These are phyloP conservation scores for Colletotrichum sp. DNA, from an alignment of 2,329 filamentous ascomycete species.

Conservation along the genomic window DNA sequence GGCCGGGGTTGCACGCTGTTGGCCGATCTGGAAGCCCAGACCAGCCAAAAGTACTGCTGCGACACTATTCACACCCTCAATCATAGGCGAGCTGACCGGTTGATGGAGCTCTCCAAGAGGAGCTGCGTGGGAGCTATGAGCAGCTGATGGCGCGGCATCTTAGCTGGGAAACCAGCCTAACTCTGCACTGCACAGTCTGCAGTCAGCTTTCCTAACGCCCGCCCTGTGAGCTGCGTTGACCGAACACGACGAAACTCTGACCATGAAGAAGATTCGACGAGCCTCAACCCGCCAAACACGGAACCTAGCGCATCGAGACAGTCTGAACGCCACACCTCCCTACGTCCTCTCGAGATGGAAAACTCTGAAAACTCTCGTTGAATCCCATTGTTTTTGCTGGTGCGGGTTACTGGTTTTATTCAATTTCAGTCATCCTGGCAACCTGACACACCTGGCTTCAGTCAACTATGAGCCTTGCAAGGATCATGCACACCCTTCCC, in stretches of 20 bases:
- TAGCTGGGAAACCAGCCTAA: background rate
- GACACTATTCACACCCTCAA: background rate
- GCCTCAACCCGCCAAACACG: background rate
- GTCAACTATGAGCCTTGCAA: background rate
- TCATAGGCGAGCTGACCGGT: background rate
- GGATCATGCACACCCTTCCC: background rate
- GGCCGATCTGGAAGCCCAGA: slow-evolving; percentile 3
- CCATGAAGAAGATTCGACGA: background rate
- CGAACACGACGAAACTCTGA: background rate
- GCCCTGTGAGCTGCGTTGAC: background rate
- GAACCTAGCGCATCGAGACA: background rate
- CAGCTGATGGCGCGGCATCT: background rate
- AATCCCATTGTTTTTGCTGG: background rate
- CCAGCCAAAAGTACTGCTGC: background rate
- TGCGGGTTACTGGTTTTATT: background rate
- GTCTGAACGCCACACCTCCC: background rate
- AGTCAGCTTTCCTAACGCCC: background rate
- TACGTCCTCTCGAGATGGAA: background rate
- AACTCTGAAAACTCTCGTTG: background rate
- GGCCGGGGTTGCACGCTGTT: background rate
- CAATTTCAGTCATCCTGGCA: background rate
- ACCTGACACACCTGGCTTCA: background rate
- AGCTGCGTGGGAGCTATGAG: background rate
- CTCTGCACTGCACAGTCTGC: background rate
- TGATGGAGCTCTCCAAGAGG: background rate